These are phyloP conservation scores for Anthracocystis panici-leucophaei DNA, from an alignment of 1,284 basidiomycete genomes.

Conservation along the genomic window DNA sequence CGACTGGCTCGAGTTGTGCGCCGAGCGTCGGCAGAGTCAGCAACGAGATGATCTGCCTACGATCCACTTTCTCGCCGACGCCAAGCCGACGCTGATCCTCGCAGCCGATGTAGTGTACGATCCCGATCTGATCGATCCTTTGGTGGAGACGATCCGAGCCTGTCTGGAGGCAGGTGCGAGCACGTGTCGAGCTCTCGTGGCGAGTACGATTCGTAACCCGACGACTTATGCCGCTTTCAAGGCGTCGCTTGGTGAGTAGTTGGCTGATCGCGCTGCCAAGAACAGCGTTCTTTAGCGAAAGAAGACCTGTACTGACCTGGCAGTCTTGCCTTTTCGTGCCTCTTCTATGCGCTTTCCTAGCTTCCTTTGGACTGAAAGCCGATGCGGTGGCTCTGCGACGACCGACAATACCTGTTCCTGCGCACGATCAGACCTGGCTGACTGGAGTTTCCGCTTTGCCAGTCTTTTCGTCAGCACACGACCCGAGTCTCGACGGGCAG, in stretches of 20 bases:
- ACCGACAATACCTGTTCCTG: conserved; percentile 5
- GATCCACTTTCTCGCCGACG: conserved; percentile 34
- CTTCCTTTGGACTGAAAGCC: conserved; percentile 13
- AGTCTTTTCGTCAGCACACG: conserved; percentile 42
- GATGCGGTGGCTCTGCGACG: conserved; percentile 11
- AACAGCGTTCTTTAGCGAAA: background rate
- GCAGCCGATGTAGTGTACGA: conserved; percentile 57
- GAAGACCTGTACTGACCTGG: background rate
- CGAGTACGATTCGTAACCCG: conserved; percentile 49
- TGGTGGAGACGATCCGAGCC: conserved; percentile 43
- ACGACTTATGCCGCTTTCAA: conserved; percentile 41
- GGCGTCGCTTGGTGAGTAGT: conserved; percentile 31
- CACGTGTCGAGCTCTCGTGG: conserved; percentile 38
- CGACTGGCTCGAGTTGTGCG: conserved; percentile 51
- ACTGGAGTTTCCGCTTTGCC: conserved; percentile 10
- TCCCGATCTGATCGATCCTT: conserved; percentile 43
- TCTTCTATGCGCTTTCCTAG: background rate
- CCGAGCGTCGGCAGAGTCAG: conserved; percentile 42
- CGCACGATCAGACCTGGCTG: background rate
- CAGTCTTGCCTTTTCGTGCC: background rate
- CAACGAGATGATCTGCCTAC: conserved; percentile 44
- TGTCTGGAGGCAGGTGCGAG: conserved; percentile 27
- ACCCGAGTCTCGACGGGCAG: conserved; percentile 23
- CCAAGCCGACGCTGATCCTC: conserved; percentile 42
- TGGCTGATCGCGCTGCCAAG: background rate